Evolutionary conservation across 495 filamentous ascomycete genomes (phyloP).

Genomic region (Penicillium flavigenum): DNA sequence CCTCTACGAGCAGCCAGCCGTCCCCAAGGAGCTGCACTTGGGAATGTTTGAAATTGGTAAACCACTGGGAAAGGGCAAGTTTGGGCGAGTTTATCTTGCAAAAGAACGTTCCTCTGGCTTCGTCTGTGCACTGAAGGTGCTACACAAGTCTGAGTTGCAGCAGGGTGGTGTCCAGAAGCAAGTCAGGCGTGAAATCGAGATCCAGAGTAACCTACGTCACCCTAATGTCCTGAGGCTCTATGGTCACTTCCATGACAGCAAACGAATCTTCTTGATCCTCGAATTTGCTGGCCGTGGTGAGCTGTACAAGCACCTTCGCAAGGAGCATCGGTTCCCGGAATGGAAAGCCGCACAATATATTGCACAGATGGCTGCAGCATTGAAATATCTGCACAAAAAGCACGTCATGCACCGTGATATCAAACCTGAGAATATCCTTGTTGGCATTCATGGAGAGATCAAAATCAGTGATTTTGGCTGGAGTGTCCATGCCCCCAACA

Average conservation of each 20-base stretch:
- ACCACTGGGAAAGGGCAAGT: slow-evolving; percentile 95
- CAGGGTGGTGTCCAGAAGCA: slow-evolving; percentile 95
- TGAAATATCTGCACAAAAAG: slow-evolving; percentile 92
- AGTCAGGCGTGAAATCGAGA: slow-evolving; percentile 95
- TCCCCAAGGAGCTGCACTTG: slow-evolving; percentile 79
- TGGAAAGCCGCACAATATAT: slow-evolving; percentile 96
- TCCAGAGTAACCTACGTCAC: slow-evolving; percentile 93
- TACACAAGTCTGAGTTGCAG: slow-evolving; percentile 92
- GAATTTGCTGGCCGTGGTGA: slow-evolving; percentile 96
- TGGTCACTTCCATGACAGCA: slow-evolving; percentile 96
- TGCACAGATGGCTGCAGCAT: slow-evolving; percentile 95
- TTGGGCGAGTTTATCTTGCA: slow-evolving; percentile 93
- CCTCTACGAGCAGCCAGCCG: slow-evolving; percentile 57
- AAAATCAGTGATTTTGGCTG: slow-evolving; percentile 99
- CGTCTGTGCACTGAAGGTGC: slow-evolving; percentile 93
- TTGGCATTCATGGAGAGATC: slow-evolving; percentile 96
- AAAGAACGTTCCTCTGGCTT: slow-evolving; percentile 86
- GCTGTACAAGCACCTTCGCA: slow-evolving; percentile 92
- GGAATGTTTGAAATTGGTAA: slow-evolving; percentile 99
- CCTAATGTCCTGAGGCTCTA: slow-evolving; percentile 93
- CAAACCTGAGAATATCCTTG: slow-evolving; percentile 97
- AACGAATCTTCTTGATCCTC: slow-evolving; percentile 91
- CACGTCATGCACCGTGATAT: slow-evolving; percentile 99
- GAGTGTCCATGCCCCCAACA: slow-evolving; percentile 97
- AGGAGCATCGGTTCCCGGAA: slow-evolving; percentile 86